Conservation (phyloP, 2,329 filamentous ascomycete species). For the Cladosporium sp. region DNA sequence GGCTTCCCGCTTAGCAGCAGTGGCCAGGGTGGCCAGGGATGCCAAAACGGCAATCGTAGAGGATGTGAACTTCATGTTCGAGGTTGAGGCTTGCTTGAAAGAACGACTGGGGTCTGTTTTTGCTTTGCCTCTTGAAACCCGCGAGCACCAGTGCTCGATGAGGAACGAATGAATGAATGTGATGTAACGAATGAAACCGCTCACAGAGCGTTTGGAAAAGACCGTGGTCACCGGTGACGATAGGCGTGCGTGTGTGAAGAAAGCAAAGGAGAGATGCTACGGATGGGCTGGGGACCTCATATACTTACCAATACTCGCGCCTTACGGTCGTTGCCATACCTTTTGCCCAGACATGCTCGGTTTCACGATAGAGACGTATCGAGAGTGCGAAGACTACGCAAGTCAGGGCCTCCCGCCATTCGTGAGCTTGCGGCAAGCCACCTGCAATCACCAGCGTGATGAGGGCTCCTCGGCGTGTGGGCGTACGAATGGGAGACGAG, state of each 20-base stretch:
- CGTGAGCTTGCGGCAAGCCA: not conserved
- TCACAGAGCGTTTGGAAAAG: constrained; percentile 27
- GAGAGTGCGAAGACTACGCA: not conserved
- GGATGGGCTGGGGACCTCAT: not conserved
- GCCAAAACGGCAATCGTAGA: constrained; percentile 38
- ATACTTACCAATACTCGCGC: not conserved
- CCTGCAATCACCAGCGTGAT: constrained; percentile 1
- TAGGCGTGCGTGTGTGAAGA: not conserved
- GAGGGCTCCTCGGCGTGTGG: not conserved
- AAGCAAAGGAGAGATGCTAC: not conserved
- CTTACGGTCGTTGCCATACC: not conserved
- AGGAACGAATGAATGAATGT: constrained; percentile 13
- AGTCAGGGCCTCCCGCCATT: not conserved
- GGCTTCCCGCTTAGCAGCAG: constrained; percentile 37
- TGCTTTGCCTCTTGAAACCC: constrained; percentile 11
- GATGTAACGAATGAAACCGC: constrained; percentile 22
- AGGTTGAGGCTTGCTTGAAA: not conserved
- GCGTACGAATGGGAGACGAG: constrained; percentile 1
- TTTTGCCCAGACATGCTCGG: not conserved
- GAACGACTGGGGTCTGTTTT: not conserved
- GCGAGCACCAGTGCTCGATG: constrained; percentile 22
- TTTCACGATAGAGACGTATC: not conserved
- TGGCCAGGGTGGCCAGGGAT: constrained; percentile 40
- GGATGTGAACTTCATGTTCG: constrained; percentile 31
- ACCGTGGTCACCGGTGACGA: constrained; percentile 12